These are phyloP conservation scores for Trichoderma semiorbis DNA, from an alignment of 2,329 filamentous ascomycete species.

Conservation along the genomic window DNA sequence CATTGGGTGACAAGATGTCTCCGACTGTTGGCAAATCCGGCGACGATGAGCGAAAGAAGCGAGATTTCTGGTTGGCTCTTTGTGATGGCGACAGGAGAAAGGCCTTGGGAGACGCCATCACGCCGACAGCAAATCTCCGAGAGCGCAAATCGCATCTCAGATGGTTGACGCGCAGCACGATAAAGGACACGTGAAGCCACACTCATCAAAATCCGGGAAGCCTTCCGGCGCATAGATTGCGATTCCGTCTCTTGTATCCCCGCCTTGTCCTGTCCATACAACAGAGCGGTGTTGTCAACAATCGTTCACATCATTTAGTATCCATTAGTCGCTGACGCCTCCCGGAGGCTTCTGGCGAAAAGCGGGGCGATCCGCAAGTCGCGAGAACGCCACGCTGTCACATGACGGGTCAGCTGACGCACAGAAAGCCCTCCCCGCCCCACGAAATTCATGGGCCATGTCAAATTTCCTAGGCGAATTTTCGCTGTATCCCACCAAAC, in stretches of 20 bases:
- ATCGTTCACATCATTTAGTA: not conserved
- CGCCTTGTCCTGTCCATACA: not conserved
- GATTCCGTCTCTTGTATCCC: not conserved
- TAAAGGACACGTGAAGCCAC: conserved; percentile 20
- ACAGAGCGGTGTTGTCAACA: not conserved
- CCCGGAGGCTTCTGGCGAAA: conserved; percentile 7
- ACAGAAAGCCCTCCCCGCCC: conserved; percentile 36
- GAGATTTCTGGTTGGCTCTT: conserved; percentile 32
- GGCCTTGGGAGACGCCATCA: conserved; percentile 35
- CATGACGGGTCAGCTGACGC: conserved; percentile 34
- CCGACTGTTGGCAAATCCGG: conserved; percentile 53
- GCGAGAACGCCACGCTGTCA: conserved; percentile 36
- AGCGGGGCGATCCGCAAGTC: conserved; percentile 17
- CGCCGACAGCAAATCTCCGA: conserved; percentile 28
- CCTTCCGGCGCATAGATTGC: not conserved
- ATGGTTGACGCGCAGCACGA: conserved; percentile 29
- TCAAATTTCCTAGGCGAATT: conserved; percentile 33
- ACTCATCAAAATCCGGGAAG: not conserved
- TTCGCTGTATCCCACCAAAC: conserved; percentile 30
- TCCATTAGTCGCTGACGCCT: not conserved
- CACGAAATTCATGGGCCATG: conserved; percentile 36
- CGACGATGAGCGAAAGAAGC: conserved; percentile 44
- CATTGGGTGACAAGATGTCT: conserved; percentile 40
- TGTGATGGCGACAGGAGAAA: conserved; percentile 32
- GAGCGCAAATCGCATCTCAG: conserved; percentile 49